These are phyloP conservation scores for Monosporozyma aquatica DNA, from an alignment of 805 yeast species.

Conservation along the genomic window DNA sequence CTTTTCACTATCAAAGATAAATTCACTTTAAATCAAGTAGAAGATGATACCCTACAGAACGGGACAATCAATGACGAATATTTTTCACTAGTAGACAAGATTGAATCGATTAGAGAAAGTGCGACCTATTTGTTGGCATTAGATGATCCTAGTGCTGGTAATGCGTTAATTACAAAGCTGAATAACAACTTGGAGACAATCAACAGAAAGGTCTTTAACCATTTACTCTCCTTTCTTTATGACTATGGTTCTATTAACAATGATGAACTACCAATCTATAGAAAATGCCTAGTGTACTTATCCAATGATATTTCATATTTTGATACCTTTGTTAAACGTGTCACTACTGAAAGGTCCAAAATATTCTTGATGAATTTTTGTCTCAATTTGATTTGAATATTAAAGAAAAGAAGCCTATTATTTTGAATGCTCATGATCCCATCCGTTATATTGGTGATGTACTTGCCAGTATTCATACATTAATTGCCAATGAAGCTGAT, in stretches of 20 bases:
- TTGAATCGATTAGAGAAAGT: conserved; percentile 54
- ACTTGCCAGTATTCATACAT: conserved; percentile 77
- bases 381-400: conserved; percentile 37
- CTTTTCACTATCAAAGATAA: conserved; percentile 46
- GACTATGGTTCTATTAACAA: conserved; percentile 18
- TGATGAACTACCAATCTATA: conserved; percentile 20
- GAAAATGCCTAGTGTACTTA: conserved; percentile 28
- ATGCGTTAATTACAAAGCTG: conserved; percentile 52
- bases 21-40: conserved; percentile 64
- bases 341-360: conserved; percentile 64
- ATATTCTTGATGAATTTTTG: conserved; percentile 57
- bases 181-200: conserved; percentile 43
- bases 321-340: conserved; percentile 48
- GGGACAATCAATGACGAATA: conserved; percentile 40
- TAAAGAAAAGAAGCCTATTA: conserved; percentile 37
- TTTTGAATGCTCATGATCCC: conserved; percentile 69
- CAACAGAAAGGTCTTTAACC: conserved; percentile 44
- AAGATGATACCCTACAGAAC: conserved; percentile 48
- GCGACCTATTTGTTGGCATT: conserved; percentile 64
- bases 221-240: conserved; percentile 30
- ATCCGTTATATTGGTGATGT: conserved; percentile 77
- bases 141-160: conserved; percentile 58
- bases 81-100: conserved; percentile 50
- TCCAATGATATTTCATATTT: conserved; percentile 42
- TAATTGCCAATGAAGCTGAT: conserved; percentile 82